Percentiles rank a stretch among this genome's conserved stretches.
phyloP scores from a whole-genome alignment of 23 red algal species.

The Gracilaria caudata region DNA sequence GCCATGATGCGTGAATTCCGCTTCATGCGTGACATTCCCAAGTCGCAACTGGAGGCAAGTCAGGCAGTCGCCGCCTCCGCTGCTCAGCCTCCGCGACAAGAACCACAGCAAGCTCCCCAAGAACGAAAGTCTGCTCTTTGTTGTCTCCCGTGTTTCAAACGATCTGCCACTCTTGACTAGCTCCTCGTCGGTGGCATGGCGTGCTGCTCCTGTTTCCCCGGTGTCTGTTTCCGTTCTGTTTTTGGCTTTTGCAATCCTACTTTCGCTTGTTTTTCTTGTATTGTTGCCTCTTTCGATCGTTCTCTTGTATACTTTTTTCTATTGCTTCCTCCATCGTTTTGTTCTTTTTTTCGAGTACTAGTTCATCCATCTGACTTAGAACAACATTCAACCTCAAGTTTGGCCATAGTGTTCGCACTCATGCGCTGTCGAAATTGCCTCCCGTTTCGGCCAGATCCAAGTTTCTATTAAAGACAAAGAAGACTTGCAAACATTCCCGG shows the following conservation, averaged over 20 bases:
- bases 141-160: constrained; percentile 20
- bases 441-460: too few species aligned
- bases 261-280: background rate
- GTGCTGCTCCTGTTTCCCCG: background rate
- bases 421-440: too few species aligned
- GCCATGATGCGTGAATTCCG: constrained; percentile 68
- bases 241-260: background rate
- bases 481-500: too few species aligned
- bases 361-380: background rate
- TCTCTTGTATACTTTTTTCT: background rate
- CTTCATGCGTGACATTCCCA: constrained; percentile 57
- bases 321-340: background rate
- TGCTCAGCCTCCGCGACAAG: constrained; percentile 7
- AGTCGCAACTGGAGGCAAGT: constrained; percentile 27
- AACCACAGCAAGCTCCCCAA: constrained; percentile 35
- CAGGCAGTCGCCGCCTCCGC: constrained; percentile 9
- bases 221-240: background rate
- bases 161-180: constrained; percentile 19
- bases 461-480: too few species aligned
- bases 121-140: constrained; percentile 23
- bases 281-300: constrained; percentile 7
- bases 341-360: background rate
- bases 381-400: background rate
- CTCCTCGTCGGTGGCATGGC: background rate
- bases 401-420: too few species aligned